phyloP scores from a whole-genome alignment of 257 asterid species.

The Ligustrum vulgare region DNA sequence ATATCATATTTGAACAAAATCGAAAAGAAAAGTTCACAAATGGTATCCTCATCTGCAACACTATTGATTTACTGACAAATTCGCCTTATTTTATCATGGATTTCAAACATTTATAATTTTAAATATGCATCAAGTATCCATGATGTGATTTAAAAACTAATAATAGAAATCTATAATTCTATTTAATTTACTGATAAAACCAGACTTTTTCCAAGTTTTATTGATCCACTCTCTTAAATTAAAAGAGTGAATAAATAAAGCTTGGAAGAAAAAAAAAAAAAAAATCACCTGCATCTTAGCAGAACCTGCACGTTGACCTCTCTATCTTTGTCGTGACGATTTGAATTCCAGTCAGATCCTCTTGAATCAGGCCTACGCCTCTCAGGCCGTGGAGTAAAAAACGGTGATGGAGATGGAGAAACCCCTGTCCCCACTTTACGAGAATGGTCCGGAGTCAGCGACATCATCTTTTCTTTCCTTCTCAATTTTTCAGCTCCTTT shows the following conservation, averaged over 20 bases:
- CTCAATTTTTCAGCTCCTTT: not conserved
- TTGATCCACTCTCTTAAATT: not conserved
- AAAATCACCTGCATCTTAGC: conserved; percentile 77
- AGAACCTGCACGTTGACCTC: conserved; percentile 82
- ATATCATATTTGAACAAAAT: not conserved
- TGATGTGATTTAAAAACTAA: too few relatives aligned
- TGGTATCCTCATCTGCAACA: not conserved
- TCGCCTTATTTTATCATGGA: not conserved
- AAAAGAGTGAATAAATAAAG: not conserved
- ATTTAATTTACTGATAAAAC: not conserved
- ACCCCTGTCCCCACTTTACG: conserved; percentile 58
- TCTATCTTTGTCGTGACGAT: conserved; percentile 58
- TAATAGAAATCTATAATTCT: not conserved
- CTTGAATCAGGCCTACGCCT: conserved; percentile 67
- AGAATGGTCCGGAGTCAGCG: conserved; percentile 61
- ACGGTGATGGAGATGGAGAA: conserved; percentile 74
- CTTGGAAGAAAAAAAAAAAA: not conserved
- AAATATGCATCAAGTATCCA: not conserved
- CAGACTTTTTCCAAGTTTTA: too few relatives aligned
- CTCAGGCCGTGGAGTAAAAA: conserved; percentile 73
- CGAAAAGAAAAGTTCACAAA: not conserved
- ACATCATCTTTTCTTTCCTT: conserved; percentile 33
- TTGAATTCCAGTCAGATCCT: conserved; percentile 48
- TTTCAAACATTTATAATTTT: not conserved
- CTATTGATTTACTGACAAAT: not conserved